Base-by-base conservation (phyloP, 2,329 filamentous ascomycete species). In the Exophiala xenobiotica region DNA sequence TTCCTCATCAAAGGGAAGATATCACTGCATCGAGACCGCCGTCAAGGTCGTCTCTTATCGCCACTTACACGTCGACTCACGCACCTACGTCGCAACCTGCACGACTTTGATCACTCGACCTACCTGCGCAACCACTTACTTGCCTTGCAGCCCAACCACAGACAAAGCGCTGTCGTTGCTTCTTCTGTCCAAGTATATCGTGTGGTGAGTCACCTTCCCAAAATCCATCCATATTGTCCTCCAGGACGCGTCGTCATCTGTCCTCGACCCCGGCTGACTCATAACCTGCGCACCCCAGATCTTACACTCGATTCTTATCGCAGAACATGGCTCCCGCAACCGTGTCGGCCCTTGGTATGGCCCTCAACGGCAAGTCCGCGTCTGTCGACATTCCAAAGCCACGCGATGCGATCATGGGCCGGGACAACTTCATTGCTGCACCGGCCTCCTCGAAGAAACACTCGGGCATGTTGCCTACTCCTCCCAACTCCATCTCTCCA, bases 401-500 rank as follows among this genome's bases (percentile, higher is more conserved):
- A 48, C 71, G 71, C 56, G 65, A 67, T 52, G 62, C 62, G 42
- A 62, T 62, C 54, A 61, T 68, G 57, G 63, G 64, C 57, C 64
- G 65, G 59, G 65, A 67, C 59, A 67, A 56, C 64, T 67, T 68
- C 55, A 63, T 64, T 63, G 65, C 62, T 59, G 59, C 69, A 59
- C 56, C 61, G 44, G 48, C 56, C 45, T 47, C 40, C 44, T 58
- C 67, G 23, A 53, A 48, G 37, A 58, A 57, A 42, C 56, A 53
- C 35, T 41, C 55, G 46, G 60, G 54, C 55, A 70, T 74, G 69
- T 83, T 96, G 65, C 90, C 88, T 58, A 96, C 92, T 69, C 92
- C 92, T 67, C 92, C 92, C 56, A 95, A 92, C 77, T 96, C 91
- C 71, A 90, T 96, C 69, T 96, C 91, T 56, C 92, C 92, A 42